Base-by-base conservation (phyloP, 2,329 filamentous ascomycete genomes). In the Fusarium pseudonygamai region DNA sequence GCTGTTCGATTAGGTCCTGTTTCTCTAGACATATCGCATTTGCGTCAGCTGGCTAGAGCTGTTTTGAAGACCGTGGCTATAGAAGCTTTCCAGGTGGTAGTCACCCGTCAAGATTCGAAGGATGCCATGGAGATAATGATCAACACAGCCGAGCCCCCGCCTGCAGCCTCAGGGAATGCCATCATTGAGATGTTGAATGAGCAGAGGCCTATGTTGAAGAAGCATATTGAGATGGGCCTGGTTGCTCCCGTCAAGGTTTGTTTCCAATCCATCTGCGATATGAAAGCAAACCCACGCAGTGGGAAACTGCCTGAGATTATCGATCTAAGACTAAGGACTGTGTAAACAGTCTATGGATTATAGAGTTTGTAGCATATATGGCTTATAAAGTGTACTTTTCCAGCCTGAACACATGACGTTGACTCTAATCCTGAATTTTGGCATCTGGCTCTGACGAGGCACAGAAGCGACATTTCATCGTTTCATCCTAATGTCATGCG, bases 181-280 rank as follows among this genome's bases (percentile, higher is more conserved):
- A 63, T 63, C 7, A 37, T 63, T 20, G 43, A 63, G 8, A 16
- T 28, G 18, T 6, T 59, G 34, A 49, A 42, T 26, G 36, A 63
- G 42, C 60, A 63, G 24, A 58, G 52, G 6, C 60, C 53, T 7
- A 63, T 59, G 60, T 37, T 58, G 9, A 63, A 58, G 34, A 26
- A 59, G 24, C 52, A 63, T 32, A 14, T 59, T 20, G 52, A 58
- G n/a, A 63, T 63, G 52, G 60, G 52, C 6, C 20, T 63, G 24
- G 18, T 63, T 34, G 52, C 60, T 9, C 52, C 60, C 2, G 43
- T 36, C 5, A 40, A 15, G 28, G 52, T 59, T 24, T 42, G 5
- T 20, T 63, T 63, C 42, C 59, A 63, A 26, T 59, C 60, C 16
- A 36, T 59, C n/a, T 26, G 34, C n/a, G 60, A 59, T 16, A 63